Base-by-base conservation (phyloP, 1,284 basidiomycete species). In the Heterobasidion annosum region DNA sequence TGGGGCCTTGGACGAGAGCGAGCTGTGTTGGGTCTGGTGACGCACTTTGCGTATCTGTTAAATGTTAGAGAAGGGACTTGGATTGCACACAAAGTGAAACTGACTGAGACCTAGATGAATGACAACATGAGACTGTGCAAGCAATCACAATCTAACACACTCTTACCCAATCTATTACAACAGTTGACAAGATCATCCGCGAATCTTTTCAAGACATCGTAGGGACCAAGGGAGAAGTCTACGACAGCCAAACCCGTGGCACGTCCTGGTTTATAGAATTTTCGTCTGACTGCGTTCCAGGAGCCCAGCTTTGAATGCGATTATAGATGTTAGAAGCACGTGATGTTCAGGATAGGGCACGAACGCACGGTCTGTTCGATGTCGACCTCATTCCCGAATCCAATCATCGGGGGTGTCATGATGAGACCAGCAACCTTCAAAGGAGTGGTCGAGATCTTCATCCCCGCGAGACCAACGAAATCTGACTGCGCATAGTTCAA, bases 281-380 rank as follows among this genome's bases (percentile, higher is more conserved):
- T 16, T 52, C 67, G 61, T 2, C 60, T 56, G 8, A 68, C 59
- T 54, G 74, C 62, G 50, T 72, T 67, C 72, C 72, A 74, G 0
- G 61, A 47, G 1, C 72, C 70, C 15, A 35, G 47, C 3, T 42
- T 62, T 32, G 57, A 52, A 34, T 34, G 16, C 1, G 0, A 16
- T 40, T 18, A 25, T 25, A 25, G 25, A 25, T 25, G 25, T 25
- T 25, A 25, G 25, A 25, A 25, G 5, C 25, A 25, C n/a, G n/a
- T 4, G 8, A 56, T 45, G 3, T 51, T 25, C 25, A 52, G 48
- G 19, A 9, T 13, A 16, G 57, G 54, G 5, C 37, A 34, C 16
- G 48, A 54, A 33, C 59, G 60, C 57, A 61, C 33, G 43, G 18
- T 34, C 8, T 52, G 48, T 54, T 35, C 1, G 46, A 52, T 33